Base-by-base conservation (phyloP, 2,329 filamentous ascomycete species). In the Aspergillus nomiae region DNA sequence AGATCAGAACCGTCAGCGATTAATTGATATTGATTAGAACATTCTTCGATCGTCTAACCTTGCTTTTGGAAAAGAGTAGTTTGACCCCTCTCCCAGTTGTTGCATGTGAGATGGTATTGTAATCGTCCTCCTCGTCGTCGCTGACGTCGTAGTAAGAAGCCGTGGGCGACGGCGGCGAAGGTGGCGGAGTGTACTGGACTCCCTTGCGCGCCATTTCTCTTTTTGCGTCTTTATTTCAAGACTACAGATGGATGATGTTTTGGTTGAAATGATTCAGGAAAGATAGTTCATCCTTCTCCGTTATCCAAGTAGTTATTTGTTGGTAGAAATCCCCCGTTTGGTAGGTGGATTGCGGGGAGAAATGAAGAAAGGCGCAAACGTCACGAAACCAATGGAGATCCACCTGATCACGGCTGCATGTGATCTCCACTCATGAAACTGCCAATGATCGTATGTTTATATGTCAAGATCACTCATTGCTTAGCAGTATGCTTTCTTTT, bases 121-220 rank as follows among this genome's bases (percentile, higher is more conserved):
- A 99, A 51, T 92, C 95, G 69, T 90, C 91, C 79, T 98, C 95
- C 67, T 97, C 94, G 74, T 97, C 93, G 82, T 99, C 96, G 78
- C 92, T 97, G 84, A 98, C 84, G 74, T 94, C 94, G 83, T 97
- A 97, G 83, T 94, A 95, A 72, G 92, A 96, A 58, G 89, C 92
- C 3, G 91, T 87, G 2, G 94, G 93, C 41, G 94, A 97, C 16
- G 87, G 84, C 63, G 77, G 77, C 58, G 78, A 77, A 10, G 77
- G 71, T 59, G 77, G 77, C 69, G 77, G 77, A 30, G 78, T 80
- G 63, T 73, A 74, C 66, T 75, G 73, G 60, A 72, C 65, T 59
- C 64, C 59, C 43, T 69, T 67, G 63, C 68, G 71, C 63, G 76
- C 70, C 75, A 79, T 78, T 30, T 57, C 56, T 54, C 74, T 78